These are phyloP conservation scores for Pseudogymnoascus sp. DNA, from an alignment of 2,329 filamentous ascomycete genomes.

Conservation along the genomic window DNA sequence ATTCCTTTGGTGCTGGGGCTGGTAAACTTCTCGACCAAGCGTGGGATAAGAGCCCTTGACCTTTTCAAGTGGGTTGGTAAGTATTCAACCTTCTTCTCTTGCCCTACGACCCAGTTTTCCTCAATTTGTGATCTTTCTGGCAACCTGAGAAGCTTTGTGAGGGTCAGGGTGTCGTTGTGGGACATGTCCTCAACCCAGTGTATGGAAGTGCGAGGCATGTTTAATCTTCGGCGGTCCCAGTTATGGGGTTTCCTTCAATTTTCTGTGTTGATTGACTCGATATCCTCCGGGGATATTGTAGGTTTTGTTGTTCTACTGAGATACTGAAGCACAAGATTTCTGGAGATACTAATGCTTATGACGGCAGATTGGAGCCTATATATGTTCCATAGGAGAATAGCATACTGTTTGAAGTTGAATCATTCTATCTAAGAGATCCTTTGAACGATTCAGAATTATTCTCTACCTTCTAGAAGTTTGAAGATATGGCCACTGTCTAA, in stretches of 20 bases:
- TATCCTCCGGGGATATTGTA: not conserved
- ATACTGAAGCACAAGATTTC: not conserved
- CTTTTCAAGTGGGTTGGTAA: constrained; percentile 17
- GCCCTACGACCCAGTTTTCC: not conserved
- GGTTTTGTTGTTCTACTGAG: not conserved
- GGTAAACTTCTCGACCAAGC: constrained; percentile 11
- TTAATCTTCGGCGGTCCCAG: not conserved
- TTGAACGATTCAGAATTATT: not conserved
- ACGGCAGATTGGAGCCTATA: not conserved
- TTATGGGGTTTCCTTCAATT: not conserved
- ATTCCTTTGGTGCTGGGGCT: constrained; percentile 18
- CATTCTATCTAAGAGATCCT: not conserved
- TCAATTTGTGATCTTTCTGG: not conserved
- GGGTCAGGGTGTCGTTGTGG: not conserved
- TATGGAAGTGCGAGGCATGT: not conserved
- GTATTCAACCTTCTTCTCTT: not conserved
- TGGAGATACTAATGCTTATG: not conserved
- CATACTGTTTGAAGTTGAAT: not conserved
- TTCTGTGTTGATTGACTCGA: not conserved
- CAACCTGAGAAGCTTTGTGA: constrained; percentile 1
- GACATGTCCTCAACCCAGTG: constrained; percentile 4
- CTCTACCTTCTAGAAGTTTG: not conserved
- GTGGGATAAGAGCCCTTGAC: constrained; percentile 13
- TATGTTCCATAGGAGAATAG: not conserved
- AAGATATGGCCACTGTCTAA: not conserved